Percentiles rank a stretch among this genome's conserved stretches.
Conservation (phyloP, 768 basidiomycete genomes). For the Lactifluus subvellereus region DNA sequence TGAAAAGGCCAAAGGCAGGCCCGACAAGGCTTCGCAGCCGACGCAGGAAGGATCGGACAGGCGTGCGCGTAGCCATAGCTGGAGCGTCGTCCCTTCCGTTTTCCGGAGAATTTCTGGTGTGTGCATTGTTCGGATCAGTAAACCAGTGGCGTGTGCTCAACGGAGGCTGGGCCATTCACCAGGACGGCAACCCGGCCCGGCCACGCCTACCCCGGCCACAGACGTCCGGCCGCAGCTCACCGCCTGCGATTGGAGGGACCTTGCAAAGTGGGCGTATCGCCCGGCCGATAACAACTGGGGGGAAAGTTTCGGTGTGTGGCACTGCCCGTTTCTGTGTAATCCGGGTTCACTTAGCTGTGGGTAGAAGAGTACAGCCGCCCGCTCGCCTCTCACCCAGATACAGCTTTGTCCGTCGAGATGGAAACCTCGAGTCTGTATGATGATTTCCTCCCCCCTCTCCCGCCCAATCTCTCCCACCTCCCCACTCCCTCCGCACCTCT, state of each 20-base stretch:
- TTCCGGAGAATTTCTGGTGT: slow-evolving; percentile 18
- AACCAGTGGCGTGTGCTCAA: not conserved
- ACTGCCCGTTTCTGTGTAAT: not conserved
- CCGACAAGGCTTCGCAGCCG: slow-evolving; percentile 4
- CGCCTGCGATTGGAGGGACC: slow-evolving; percentile 47
- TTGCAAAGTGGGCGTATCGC: slow-evolving; percentile 50
- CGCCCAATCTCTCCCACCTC: slow-evolving; percentile 33
- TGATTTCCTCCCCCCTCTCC: slow-evolving; percentile 45
- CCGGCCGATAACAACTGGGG: slow-evolving; percentile 29
- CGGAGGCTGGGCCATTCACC: no score
- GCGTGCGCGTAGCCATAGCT: slow-evolving; percentile 16
- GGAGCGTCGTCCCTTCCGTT: slow-evolving; percentile 13
- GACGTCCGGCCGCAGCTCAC: slow-evolving; percentile 20
- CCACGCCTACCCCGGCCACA: not conserved
- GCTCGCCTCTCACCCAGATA: not conserved
- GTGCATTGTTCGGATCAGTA: slow-evolving; percentile 5
- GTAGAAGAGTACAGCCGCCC: not conserved
- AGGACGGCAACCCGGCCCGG: slow-evolving; percentile 20
- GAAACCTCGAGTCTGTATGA: slow-evolving; percentile 21
- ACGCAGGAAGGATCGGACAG: slow-evolving; percentile 1
- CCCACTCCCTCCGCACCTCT: slow-evolving; percentile 27
- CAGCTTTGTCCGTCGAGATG: not conserved
- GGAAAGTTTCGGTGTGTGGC: slow-evolving; percentile 30
- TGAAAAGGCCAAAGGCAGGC: slow-evolving; percentile 1
- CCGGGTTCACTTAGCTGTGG: not conserved